These are phyloP conservation scores for Leonotis leonurus DNA, from an alignment of 257 asterid genomes.

Conservation along the genomic window DNA sequence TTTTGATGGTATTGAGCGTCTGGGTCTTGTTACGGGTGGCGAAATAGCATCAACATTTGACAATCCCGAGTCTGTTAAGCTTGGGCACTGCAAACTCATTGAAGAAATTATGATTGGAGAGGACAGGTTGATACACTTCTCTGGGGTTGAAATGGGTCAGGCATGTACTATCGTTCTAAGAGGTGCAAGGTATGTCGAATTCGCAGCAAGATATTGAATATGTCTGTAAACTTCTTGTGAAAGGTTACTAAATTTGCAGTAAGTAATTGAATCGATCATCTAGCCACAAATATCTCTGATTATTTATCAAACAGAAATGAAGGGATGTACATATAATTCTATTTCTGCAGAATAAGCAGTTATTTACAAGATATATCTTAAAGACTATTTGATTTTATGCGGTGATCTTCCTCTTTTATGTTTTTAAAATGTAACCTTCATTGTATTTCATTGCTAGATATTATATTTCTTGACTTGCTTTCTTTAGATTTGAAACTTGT, in stretches of 20 bases:
- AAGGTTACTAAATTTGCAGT: no score
- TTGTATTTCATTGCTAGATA: no score
- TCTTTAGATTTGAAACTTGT: neutral
- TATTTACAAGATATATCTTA: no score
- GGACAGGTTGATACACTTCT: conserved; percentile 92
- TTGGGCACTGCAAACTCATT: conserved; percentile 86
- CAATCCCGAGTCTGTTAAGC: conserved; percentile 90
- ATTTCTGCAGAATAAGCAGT: no score
- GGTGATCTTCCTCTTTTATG: no score
- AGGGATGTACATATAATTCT: no score
- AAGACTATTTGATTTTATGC: no score
- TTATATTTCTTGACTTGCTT: no score
- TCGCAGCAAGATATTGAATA: neutral
- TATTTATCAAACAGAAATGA: no score
- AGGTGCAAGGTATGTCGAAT: conserved; percentile 76
- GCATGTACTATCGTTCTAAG: conserved; percentile 91
- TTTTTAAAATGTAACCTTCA: no score
- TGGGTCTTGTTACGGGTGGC: conserved; percentile 93
- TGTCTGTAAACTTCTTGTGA: neutral
- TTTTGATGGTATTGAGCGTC: conserved; percentile 89
- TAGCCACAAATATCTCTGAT: no score
- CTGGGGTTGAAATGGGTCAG: conserved; percentile 97
- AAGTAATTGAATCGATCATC: no score
- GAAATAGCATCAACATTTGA: conserved; percentile 94
- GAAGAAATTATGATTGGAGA: conserved; percentile 99